Conservation (phyloP, 192 early-diverging fungal species). For the Spinellus fusiger region DNA sequence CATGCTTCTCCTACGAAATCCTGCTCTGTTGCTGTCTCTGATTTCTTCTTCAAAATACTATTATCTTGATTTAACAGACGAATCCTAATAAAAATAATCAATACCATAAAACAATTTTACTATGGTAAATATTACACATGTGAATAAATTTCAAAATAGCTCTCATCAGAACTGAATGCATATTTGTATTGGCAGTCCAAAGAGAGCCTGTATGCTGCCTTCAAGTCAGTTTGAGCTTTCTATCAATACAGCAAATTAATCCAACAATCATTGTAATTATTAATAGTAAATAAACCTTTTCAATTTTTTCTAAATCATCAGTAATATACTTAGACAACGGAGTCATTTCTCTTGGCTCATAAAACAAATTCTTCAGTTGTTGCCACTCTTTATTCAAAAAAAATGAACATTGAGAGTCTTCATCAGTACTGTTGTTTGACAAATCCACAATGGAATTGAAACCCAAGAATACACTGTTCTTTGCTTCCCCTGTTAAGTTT, state of each 20-base stretch:
- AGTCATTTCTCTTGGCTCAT: neutral
- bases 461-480: neutral
- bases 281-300: neutral
- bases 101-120: neutral
- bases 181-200: neutral
- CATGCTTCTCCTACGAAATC: conserved; percentile 2
- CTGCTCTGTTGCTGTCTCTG: neutral
- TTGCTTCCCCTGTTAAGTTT: neutral
- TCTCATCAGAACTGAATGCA: neutral
- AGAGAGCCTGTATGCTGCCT: neutral
- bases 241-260: neutral
- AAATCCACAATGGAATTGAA: neutral
- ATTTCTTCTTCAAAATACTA: neutral
- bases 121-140: neutral
- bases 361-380: neutral
- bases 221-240: neutral
- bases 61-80: neutral
- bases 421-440: neutral
- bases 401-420: neutral
- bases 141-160: neutral
- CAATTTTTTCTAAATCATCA: neutral
- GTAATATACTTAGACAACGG: neutral
- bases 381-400: neutral
- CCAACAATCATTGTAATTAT: neutral
- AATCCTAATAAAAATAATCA: neutral